These are phyloP conservation scores for Cordyceps tenuipes DNA, from an alignment of 2,329 filamentous ascomycete species.

Conservation along the genomic window DNA sequence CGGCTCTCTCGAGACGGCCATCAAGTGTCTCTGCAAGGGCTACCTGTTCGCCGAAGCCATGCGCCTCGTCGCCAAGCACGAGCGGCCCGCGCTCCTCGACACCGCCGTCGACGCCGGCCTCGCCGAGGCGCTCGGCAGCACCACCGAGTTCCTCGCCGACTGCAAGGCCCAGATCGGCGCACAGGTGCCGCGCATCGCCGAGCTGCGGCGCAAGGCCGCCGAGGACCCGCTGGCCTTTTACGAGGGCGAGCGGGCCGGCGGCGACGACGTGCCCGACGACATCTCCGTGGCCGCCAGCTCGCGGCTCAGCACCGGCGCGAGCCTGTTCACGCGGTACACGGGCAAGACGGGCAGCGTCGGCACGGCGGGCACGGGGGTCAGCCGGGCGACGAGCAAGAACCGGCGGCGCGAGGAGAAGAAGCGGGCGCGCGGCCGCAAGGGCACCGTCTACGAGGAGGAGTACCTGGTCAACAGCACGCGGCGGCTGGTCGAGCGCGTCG, in stretches of 20 bases:
- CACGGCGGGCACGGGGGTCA: constrained; percentile 64
- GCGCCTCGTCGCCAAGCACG: constrained; percentile 58
- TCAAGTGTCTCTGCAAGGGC: constrained; percentile 75
- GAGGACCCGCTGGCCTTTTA: constrained; percentile 85
- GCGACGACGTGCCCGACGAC: constrained; percentile 77
- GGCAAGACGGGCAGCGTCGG: constrained; percentile 55
- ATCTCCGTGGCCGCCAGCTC: constrained; percentile 80
- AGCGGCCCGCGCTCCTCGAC: constrained; percentile 53
- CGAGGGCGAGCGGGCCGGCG: constrained; percentile 61
- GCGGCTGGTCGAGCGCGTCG: constrained; percentile 74
- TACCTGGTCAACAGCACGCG: constrained; percentile 86
- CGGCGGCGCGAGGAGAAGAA: constrained; percentile 88
- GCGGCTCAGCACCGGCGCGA: constrained; percentile 71
- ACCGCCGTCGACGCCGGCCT: constrained; percentile 69
- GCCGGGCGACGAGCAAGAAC: constrained; percentile 79
- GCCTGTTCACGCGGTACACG: constrained; percentile 88
- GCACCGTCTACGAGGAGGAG: constrained; percentile 95
- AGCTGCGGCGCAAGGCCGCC: constrained; percentile 71
- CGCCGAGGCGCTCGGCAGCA: constrained; percentile 69
- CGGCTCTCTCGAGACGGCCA: constrained; percentile 58
- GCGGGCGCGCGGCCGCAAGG: constrained; percentile 87
- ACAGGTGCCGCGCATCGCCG: constrained; percentile 77
- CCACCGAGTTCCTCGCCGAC: constrained; percentile 87
- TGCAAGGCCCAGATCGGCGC: constrained; percentile 78
- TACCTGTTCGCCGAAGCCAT: constrained; percentile 86